These are phyloP conservation scores for Heliocybe sulcata DNA, from an alignment of 1,284 basidiomycete genomes.

Conservation along the genomic window DNA sequence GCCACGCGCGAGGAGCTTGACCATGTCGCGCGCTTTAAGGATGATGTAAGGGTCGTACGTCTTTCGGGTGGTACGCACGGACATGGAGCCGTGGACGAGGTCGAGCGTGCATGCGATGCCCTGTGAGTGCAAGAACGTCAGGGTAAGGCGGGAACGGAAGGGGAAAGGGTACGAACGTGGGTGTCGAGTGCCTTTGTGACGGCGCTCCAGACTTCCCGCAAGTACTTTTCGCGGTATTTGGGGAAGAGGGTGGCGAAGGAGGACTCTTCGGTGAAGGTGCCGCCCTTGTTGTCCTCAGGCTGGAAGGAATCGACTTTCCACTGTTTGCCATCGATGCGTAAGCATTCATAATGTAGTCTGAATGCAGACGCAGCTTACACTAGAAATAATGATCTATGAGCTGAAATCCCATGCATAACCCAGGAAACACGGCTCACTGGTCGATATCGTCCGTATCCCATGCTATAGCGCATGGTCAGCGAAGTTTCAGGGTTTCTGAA, in stretches of 20 bases:
- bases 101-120: constrained; percentile 91
- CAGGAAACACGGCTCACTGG: constrained; percentile 59
- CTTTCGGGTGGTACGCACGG: constrained; percentile 94
- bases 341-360: constrained; percentile 7
- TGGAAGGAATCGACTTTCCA: constrained; percentile 89
- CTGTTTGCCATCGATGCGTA: constrained; percentile 26
- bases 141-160: neutral
- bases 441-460: constrained; percentile 99
- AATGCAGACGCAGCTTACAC: constrained; percentile 21
- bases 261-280: constrained; percentile 90
- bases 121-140: constrained; percentile 28
- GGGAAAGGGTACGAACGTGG: constrained; percentile 44
- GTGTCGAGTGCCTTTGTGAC: constrained; percentile 85
- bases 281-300: constrained; percentile 69
- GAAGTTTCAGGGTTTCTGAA: constrained; percentile 3
- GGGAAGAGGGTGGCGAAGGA: constrained; percentile 98
- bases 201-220: constrained; percentile 91
- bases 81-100: constrained; percentile 96
- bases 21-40: constrained; percentile 92
- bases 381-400: constrained; percentile 13
- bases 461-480: constrained; percentile 38
- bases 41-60: constrained; percentile 96
- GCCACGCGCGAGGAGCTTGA: constrained; percentile 91
- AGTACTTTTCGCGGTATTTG: constrained; percentile 96
- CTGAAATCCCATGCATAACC: constrained; percentile 5